phyloP scores from a whole-genome alignment of 2,329 filamentous ascomycete species.

The Juglanconis sp. region DNA sequence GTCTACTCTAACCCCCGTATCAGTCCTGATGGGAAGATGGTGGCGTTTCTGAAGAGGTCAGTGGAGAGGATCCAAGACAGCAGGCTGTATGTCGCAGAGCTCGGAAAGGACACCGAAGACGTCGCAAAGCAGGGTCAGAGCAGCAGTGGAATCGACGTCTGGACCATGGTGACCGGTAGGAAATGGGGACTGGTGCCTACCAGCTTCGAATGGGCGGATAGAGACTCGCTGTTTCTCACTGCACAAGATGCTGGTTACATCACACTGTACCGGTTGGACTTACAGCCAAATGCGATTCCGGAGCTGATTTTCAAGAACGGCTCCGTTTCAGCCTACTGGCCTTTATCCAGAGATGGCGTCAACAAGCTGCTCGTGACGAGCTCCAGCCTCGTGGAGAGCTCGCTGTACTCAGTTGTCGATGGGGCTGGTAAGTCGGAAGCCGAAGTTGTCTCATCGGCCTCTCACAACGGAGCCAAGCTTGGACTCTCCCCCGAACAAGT shows the following conservation, averaged over 20 bases:
- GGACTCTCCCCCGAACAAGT: constrained; percentile 35
- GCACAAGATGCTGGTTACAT: constrained; percentile 32
- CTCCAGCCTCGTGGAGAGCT: constrained; percentile 36
- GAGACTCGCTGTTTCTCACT: constrained; percentile 31
- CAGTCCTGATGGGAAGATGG: constrained; percentile 33
- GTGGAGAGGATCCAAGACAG: constrained; percentile 23
- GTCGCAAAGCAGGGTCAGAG: not conserved
- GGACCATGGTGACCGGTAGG: constrained; percentile 24
- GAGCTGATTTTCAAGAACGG: constrained; percentile 25
- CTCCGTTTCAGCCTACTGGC: constrained; percentile 27
- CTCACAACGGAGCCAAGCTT: constrained; percentile 29
- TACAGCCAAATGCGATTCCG: constrained; percentile 28
- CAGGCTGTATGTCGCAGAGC: constrained; percentile 30
- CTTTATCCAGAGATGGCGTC: constrained; percentile 22
- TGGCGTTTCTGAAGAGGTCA: constrained; percentile 33
- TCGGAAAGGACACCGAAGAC: constrained; percentile 20
- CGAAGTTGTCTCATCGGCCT: constrained; percentile 29
- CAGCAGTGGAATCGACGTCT: constrained; percentile 27
- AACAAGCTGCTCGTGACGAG: constrained; percentile 34
- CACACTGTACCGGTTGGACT: constrained; percentile 31
- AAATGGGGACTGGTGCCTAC: constrained; percentile 28
- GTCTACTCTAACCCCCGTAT: constrained; percentile 29
- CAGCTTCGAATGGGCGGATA: constrained; percentile 33
- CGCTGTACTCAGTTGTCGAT: constrained; percentile 35
- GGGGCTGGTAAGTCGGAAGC: constrained; percentile 20